These are phyloP conservation scores for Colletotrichum zoysiae DNA, from an alignment of 2,329 filamentous ascomycete genomes.

Conservation along the genomic window DNA sequence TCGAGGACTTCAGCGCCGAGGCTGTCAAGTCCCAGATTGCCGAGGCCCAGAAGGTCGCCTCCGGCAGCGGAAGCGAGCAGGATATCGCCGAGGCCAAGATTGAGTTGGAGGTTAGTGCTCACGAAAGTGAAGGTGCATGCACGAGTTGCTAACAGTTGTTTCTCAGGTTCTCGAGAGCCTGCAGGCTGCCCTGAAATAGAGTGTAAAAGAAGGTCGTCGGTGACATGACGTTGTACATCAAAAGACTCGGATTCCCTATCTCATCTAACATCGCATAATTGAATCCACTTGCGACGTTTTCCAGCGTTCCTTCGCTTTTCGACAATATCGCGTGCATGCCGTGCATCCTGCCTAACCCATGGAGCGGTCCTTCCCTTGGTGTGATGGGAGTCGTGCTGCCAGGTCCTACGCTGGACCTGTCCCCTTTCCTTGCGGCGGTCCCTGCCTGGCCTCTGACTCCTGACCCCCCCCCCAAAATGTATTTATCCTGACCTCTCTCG, in stretches of 20 bases:
- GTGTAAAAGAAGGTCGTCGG: conserved; percentile 55
- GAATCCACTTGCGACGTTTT: conserved; percentile 43
- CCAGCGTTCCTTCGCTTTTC: conserved; percentile 19
- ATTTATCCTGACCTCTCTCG: conserved; percentile 36
- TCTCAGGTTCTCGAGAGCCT: conserved; percentile 84
- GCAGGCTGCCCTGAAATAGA: conserved; percentile 84
- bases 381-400: conserved; percentile 1
- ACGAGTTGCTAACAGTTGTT: conserved; percentile 52
- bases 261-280: conserved; percentile 43
- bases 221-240: conserved; percentile 59
- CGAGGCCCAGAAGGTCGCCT: conserved; percentile 95
- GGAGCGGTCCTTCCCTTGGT: conserved; percentile 19
- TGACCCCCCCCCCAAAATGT: neutral
- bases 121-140: conserved; percentile 10
- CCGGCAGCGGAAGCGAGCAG: conserved; percentile 91
- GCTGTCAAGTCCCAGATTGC: conserved; percentile 89
- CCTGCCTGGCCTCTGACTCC: conserved; percentile 13
- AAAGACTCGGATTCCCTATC: conserved; percentile 45
- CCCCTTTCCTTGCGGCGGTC: conserved; percentile 6
- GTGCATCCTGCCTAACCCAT: conserved; percentile 19
- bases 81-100: conserved; percentile 99
- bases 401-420: neutral
- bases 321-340: conserved; percentile 7
- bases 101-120: conserved; percentile 85
- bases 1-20: conserved; percentile 97